Evolutionary conservation across 257 asterid species (phyloP).

Genomic region (Lycium barbarum): DNA sequence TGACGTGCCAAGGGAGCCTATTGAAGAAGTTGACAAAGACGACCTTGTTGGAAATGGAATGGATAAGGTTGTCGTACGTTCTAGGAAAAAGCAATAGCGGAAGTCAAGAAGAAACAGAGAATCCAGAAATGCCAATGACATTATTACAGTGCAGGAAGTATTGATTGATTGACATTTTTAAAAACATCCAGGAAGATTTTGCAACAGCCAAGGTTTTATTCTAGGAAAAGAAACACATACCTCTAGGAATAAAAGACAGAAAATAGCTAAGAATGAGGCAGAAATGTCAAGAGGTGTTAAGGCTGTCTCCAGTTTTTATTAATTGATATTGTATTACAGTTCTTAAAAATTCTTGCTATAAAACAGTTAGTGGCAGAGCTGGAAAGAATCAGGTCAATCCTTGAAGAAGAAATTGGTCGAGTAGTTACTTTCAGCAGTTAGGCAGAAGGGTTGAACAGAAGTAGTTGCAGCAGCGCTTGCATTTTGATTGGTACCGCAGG

Average conservation of each 20-base stretch:
- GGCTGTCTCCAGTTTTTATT: slow-evolving; percentile 54
- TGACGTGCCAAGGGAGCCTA: slow-evolving; percentile 43
- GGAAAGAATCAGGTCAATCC: too few species aligned
- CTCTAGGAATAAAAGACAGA: slow-evolving; percentile 54
- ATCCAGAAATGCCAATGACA: slow-evolving; percentile 36
- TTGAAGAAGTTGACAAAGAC: slow-evolving; percentile 42
- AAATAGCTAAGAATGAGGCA: slow-evolving; percentile 38
- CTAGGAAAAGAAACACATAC: slow-evolving; percentile 26
- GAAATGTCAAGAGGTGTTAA: slow-evolving; percentile 17
- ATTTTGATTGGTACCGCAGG: not conserved
- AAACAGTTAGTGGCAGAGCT: slow-evolving; percentile 23
- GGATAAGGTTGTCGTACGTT: slow-evolving; percentile 51
- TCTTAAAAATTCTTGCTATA: slow-evolving; percentile 31
- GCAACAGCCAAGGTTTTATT: not conserved
- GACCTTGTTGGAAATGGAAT: slow-evolving; percentile 37
- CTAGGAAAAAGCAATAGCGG: slow-evolving; percentile 64
- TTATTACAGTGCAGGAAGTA: slow-evolving; percentile 34
- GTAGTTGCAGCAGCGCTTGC: too few species aligned
- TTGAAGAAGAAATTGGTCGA: too few species aligned
- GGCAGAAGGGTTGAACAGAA: too few species aligned
- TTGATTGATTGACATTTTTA: too few species aligned
- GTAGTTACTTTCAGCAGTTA: too few species aligned
- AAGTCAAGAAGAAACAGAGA: slow-evolving; percentile 58
- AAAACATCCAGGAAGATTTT: slow-evolving; percentile 30
- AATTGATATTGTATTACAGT: slow-evolving; percentile 29